Evolutionary conservation across 1,284 basidiomycete genomes (phyloP), one percentile per base, ranked within the genome.

Genomic region (Chalciporus sp.): DNA sequence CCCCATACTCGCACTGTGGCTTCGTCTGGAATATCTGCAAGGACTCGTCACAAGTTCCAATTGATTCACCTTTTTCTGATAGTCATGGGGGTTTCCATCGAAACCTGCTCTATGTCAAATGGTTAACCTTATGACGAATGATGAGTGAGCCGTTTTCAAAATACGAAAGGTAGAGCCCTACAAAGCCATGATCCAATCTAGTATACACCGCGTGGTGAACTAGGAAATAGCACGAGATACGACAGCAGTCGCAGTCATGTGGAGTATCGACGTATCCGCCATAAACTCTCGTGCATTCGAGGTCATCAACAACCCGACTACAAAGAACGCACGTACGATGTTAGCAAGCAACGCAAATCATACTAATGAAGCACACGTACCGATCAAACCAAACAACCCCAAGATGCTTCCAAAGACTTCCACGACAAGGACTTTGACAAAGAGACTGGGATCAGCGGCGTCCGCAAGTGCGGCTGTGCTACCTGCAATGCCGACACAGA

Each of bases 351-450:
- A 33, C 45, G 42, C 5, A 6, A 8, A 59, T 9, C 14, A 16
- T 16, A 40, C 31, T 39, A 6, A 39, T 12, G 37, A 26, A n/a
- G n/a, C 6, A 37, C 7, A 81, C 89, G 58, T 60, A 94, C 91
- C 91, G 65, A 95, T 96, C 58, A 96, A 76, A 20, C 94, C 94
- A 66, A 96, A 96, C 45, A 96, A 76, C 27, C 94, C 94, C 69
- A 96, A 76, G 59, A 95, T 92, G 63, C 92, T 94, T 55, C 93
- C 94, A 68, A 97, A 97, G 52, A 97, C 94, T 68, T 97, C 95
- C 1, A 96, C 90, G 53, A 98, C 88, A 53, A 97, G 84, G 58
- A 97, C 92, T 75, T 95, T 96, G 71, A 97, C 94, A 65, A 98
- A 97, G 28, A 97, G 73, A 51, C 87, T 84, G 6, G 94, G 93